Evolutionary conservation across 495 filamentous ascomycete genomes (phyloP), one percentile per base, ranked within the genome.

Genomic region (Annulohypoxylon bovei): DNA sequence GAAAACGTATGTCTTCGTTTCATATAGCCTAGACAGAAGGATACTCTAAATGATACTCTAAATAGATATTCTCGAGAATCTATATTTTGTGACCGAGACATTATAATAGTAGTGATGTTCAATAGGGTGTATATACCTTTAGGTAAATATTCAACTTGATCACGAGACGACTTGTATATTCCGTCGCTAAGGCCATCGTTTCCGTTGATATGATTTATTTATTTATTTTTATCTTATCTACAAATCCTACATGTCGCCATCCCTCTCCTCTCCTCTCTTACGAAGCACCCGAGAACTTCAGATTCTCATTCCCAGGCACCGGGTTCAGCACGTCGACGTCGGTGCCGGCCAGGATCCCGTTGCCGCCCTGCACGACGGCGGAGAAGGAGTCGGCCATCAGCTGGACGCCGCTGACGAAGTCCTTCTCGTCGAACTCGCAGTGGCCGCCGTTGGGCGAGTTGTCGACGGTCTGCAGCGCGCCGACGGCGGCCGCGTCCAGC

Each of bases 351-450:
- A 86, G 77, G n/a, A 59, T 46, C 6, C 82, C 83, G 37, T 80
- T 69, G 8, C 81, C 82, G 30, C 80, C 80, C 60, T 81, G 80
- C 70, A 84, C 75, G 44, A 86, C 72, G 42, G 78, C 79, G 42
- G 79, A 76, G 75, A 79, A 86, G 27, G 75, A 78, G 16, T 78
- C 79, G 11, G 79, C 75, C 76, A 86, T 81, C 14, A 83, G 70
- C 74, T 86, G 84, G 7, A 86, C 81, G 20, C 84, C 84, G 25
- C 75, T 79, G 4, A 80, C 79, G 58, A 86, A 86, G 18, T 75
- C 83, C 64, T 78, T 7, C 50, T 77, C 82, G 71, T 86, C 84
- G 62, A 86, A 85, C 59, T 81, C 83, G 72, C 84, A 86, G 73
- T 85, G 84, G 0, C 84, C 83, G 5, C 82, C 81, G 20, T 73